Evolutionary conservation across 108 stramenopile species (phyloP), one percentile per base, ranked within the genome.

Genomic region (Mayamaea pseudoterrestris): DNA sequence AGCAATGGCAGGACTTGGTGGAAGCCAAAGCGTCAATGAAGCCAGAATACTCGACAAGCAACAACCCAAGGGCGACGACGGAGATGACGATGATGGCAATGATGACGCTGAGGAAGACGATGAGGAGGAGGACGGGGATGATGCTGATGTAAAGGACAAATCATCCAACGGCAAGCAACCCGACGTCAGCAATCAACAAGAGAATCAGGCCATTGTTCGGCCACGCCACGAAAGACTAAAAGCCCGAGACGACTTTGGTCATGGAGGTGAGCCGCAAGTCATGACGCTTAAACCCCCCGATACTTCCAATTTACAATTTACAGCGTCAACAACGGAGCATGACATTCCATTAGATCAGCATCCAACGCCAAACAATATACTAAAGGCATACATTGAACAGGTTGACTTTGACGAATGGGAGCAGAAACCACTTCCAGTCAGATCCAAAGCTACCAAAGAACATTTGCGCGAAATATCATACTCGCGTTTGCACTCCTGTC

Each of bases 321-420:
- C 16, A 8, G 39, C 35, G 6, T 30, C 12, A 11, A 7, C n/a
- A n/a, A n/a, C n/a, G n/a, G n/a, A 40, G n/a, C 2, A 29, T 11
- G 41, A 44, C 30, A 23, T 17, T 16, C 41, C 53, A 9, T 2
- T 44, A 7, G 16, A 34, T 16, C 2, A 24, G n/a, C 53, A 54
- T 54, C 53, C 53, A n/a, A 30, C 40, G 18, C 47, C 50, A 12
- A 16, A 39, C 4, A 24, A 41, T 41, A 28, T 63, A 23, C 42
- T 65, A 39, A 56, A 23, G 1, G 68, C 72, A 13, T 65, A 57
- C 40, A 14, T 73, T 31, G 71, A 73, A 43, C 66, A 57, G 0
- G 35, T 65, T 5, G 23, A 65, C 37, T 44, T 44, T 14, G 14
- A 31, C 16, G 54, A 61, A 22, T 73, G 66, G 66, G 42, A 49